These are phyloP conservation scores for Pestalotiopsis sp. DNA, from an alignment of 2,329 filamentous ascomycete species.

Conservation along the genomic window DNA sequence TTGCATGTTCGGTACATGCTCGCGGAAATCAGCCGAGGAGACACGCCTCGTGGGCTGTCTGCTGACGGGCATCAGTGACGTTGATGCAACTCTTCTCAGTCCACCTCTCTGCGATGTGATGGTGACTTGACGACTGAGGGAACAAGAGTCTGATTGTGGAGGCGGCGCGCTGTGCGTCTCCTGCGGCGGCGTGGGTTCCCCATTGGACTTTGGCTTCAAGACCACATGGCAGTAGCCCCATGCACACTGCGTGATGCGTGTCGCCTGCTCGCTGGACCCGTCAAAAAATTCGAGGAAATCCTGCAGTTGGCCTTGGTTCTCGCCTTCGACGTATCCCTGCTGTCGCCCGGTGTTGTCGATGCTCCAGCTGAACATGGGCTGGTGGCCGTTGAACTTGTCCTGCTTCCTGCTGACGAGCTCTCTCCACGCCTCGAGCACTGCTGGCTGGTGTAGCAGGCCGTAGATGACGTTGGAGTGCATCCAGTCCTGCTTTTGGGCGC, in stretches of 20 bases:
- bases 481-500: constrained; percentile 67
- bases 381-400: constrained; percentile 48
- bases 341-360: constrained; percentile 58
- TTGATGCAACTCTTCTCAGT: constrained; percentile 17
- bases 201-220: constrained; percentile 30
- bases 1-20: constrained; percentile 13
- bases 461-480: constrained; percentile 71
- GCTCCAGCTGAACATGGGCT: constrained; percentile 64
- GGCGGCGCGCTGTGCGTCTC: constrained; percentile 8
- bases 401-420: constrained; percentile 51
- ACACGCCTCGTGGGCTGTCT: constrained; percentile 16
- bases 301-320: constrained; percentile 64
- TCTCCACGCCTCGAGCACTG: constrained; percentile 65
- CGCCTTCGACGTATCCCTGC: constrained; percentile 63
- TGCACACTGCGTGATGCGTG: constrained; percentile 59
- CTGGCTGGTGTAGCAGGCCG: constrained; percentile 67
- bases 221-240: constrained; percentile 41
- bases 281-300: constrained; percentile 69
- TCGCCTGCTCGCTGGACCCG: constrained; percentile 57
- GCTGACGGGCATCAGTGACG: constrained; percentile 18
- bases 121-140: constrained; percentile 14
- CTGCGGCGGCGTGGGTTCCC: neutral
- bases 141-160: constrained; percentile 12
- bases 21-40: constrained; percentile 16
- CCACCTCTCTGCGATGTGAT: constrained; percentile 18